These are phyloP conservation scores for Larix kaempferi DNA, from an alignment of 75 land plant genomes.

Conservation along the genomic window DNA sequence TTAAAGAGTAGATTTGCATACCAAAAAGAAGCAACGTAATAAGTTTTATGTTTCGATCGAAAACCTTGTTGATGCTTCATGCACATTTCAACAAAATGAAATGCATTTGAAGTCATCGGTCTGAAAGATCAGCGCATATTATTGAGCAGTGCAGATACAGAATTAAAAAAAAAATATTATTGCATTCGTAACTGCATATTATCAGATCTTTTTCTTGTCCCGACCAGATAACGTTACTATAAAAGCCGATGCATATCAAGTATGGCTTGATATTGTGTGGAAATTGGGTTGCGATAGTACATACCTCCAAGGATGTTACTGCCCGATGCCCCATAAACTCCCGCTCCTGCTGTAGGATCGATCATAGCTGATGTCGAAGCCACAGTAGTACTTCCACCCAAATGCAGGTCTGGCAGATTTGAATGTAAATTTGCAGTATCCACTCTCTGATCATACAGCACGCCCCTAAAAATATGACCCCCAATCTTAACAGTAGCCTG, in stretches of 20 bases:
- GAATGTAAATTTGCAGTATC: constrained; percentile 12
- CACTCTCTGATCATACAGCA: constrained; percentile 62
- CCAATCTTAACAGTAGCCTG: constrained; percentile 69
- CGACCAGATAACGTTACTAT: not conserved
- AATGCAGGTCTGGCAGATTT: constrained; percentile 1
- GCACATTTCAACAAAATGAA: constrained; percentile 1
- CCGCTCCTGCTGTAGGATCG: not conserved
- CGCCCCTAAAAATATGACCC: constrained; percentile 75
- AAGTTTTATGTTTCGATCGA: too few relatives aligned
- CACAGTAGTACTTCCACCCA: constrained; percentile 1
- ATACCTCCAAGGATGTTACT: constrained; percentile 6
- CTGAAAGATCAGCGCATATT: constrained; percentile 4
- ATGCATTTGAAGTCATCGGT: not conserved
- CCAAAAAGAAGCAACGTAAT: too few relatives aligned
- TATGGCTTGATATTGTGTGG: too few relatives aligned
- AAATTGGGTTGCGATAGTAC: not conserved
- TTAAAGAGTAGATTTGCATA: too few relatives aligned
- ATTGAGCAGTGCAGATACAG: not conserved
- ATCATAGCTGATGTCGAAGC: constrained; percentile 6
- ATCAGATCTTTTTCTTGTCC: not conserved
- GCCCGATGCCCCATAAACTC: not conserved
- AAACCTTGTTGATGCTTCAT: too few relatives aligned
- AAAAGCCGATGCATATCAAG: too few relatives aligned
- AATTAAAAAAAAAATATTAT: not conserved
- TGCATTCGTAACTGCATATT: not conserved